A percentile compares a stretch with the other conserved stretches of the same genome.
Evolutionary conservation across 1,284 basidiomycete genomes (phyloP).

Genomic region (Microbotryum lychnidis-dioicae): DNA sequence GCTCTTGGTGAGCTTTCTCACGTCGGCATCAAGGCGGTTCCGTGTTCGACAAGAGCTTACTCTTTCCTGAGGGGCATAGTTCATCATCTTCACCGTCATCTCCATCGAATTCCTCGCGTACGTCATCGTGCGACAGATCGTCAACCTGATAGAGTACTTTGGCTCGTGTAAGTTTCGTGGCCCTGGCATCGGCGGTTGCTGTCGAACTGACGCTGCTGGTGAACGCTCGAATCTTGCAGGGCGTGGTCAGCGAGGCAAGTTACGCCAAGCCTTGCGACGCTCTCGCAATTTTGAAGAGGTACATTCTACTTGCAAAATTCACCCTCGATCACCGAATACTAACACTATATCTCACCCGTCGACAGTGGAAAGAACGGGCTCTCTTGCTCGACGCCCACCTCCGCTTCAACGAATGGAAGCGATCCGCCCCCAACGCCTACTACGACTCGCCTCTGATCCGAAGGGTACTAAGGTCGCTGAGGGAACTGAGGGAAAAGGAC

Average conservation of each 20-base stretch:
- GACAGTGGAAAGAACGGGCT: constrained; percentile 78
- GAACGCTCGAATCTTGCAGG: constrained; percentile 45
- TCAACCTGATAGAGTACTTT: constrained; percentile 86
- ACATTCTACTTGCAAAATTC: background rate
- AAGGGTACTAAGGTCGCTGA: constrained; percentile 60
- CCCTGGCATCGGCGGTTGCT: constrained; percentile 9
- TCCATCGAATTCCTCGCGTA: constrained; percentile 73
- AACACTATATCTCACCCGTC: background rate
- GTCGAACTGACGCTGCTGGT: background rate
- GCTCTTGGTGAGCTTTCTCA: constrained; percentile 55
- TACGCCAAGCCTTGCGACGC: constrained; percentile 65
- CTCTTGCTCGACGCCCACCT: constrained; percentile 66
- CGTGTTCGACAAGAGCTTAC: background rate
- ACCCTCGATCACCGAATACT: background rate
- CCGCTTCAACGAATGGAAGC: constrained; percentile 81
- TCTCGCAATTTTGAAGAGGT: constrained; percentile 58
- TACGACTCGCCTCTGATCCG: constrained; percentile 79
- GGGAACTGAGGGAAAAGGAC: constrained; percentile 55
- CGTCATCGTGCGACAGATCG: constrained; percentile 77
- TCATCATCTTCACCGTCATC: constrained; percentile 77
- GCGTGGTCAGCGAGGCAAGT: constrained; percentile 70
- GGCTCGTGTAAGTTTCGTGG: constrained; percentile 60
- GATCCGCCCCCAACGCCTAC: constrained; percentile 66
- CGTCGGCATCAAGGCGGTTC: background rate
- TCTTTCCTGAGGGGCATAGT: constrained; percentile 42